Percentiles rank a stretch among this genome's conserved stretches.
Conservation (phyloP, 2,329 filamentous ascomycete species). For the Dothiorella sarmentorum region DNA sequence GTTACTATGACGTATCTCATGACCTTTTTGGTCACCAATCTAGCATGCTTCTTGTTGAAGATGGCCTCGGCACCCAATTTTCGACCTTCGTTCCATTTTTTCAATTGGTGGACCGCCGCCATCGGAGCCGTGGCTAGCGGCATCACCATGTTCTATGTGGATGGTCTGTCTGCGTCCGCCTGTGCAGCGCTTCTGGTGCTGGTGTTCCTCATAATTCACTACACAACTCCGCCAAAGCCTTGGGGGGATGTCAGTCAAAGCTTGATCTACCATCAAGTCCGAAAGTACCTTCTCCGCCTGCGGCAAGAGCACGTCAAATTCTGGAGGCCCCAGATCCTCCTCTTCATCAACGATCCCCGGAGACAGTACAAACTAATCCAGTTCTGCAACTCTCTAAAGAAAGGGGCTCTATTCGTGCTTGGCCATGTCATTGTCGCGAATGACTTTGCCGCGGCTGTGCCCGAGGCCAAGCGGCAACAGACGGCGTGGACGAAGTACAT, state of each 20-base stretch:
- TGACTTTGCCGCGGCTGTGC: constrained; percentile 73
- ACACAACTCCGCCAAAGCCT: constrained; percentile 76
- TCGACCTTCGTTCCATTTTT: constrained; percentile 82
- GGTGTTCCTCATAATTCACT: constrained; percentile 83
- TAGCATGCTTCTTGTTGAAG: constrained; percentile 82
- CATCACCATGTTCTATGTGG: constrained; percentile 85
- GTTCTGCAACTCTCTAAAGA: constrained; percentile 89
- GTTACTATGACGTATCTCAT: constrained; percentile 91
- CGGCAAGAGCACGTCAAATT: constrained; percentile 90
- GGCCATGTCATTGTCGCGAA: constrained; percentile 85
- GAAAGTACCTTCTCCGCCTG: constrained; percentile 81
- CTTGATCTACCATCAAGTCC: constrained; percentile 82
- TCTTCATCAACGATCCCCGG: constrained; percentile 80
- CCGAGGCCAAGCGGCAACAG: constrained; percentile 78
- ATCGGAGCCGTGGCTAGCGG: constrained; percentile 72
- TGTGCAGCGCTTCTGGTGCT: constrained; percentile 70
- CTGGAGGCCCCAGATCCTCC: constrained; percentile 83
- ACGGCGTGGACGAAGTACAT: constrained; percentile 83
- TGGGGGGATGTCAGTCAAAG: constrained; percentile 92
- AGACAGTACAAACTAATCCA: constrained; percentile 79
- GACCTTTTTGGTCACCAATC: constrained; percentile 85
- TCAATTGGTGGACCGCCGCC: constrained; percentile 79
- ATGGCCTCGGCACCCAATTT: constrained; percentile 88
- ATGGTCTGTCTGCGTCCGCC: constrained; percentile 72
- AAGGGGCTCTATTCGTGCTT: constrained; percentile 78